phyloP scores from a whole-genome alignment of 768 basidiomycete genomes.

The Dendrothele bispora region DNA sequence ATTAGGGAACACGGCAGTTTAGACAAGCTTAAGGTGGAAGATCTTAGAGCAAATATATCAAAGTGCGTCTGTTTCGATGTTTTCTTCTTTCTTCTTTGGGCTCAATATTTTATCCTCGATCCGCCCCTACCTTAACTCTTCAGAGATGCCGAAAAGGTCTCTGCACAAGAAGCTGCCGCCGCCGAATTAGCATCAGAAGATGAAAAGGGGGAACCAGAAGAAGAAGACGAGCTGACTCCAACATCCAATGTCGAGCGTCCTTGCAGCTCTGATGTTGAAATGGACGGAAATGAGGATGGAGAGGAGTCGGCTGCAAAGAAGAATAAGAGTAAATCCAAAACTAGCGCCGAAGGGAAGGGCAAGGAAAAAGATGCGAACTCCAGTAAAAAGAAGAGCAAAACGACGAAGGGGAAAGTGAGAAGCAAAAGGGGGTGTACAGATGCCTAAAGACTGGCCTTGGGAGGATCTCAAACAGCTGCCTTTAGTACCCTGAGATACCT shows the following conservation, averaged over 20 bases:
- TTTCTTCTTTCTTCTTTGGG: not conserved
- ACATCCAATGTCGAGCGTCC: slow-evolving; percentile 47
- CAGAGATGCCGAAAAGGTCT: slow-evolving; percentile 39
- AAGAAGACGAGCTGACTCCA: slow-evolving; percentile 39
- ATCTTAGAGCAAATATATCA: slow-evolving; percentile 75
- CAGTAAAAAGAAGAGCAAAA: slow-evolving; percentile 28
- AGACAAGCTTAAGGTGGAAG: slow-evolving; percentile 68
- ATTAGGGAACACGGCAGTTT: slow-evolving; percentile 80
- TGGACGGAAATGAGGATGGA: no score
- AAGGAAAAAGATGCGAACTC: no score
- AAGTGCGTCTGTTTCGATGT: slow-evolving; percentile 62
- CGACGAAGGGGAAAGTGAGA: slow-evolving; percentile 51
- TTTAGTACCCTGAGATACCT: slow-evolving; percentile 36
- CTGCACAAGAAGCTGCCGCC: slow-evolving; percentile 11
- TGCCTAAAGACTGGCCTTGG: slow-evolving; percentile 98
- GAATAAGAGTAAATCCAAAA: slow-evolving; percentile 37
- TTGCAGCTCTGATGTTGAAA: slow-evolving; percentile 27
- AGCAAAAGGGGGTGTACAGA: slow-evolving; percentile 72
- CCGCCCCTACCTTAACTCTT: no score
- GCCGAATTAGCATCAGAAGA: slow-evolving; percentile 36
- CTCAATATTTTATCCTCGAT: not conserved
- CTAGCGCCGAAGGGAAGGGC: slow-evolving; percentile 39
- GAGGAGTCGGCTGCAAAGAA: slow-evolving; percentile 21
- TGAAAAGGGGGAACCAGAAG: slow-evolving; percentile 17
- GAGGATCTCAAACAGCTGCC: slow-evolving; percentile 81